phyloP scores from a whole-genome alignment of 2,329 filamentous ascomycete species.

The Knoxdaviesia capensis region DNA sequence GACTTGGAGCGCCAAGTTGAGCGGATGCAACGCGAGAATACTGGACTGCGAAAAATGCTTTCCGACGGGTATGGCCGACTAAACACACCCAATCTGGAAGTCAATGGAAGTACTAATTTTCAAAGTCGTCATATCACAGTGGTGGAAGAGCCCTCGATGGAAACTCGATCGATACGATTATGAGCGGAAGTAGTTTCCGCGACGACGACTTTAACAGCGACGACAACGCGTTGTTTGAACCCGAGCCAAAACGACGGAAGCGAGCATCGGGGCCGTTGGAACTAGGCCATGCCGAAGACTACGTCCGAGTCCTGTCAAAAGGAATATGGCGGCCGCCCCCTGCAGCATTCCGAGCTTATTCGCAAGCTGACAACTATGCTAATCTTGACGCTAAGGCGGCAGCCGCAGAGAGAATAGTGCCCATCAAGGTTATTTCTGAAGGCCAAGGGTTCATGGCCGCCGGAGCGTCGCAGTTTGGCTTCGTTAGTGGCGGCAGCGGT shows the following conservation, averaged over 20 bases:
- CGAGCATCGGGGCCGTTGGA: constrained; percentile 44
- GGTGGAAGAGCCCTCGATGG: too few species aligned
- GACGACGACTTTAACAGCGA: constrained; percentile 30
- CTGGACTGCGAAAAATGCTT: constrained; percentile 47
- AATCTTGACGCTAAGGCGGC: too few species aligned
- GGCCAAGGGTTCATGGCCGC: too few species aligned
- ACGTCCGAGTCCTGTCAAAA: constrained; percentile 51
- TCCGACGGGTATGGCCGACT: constrained; percentile 12
- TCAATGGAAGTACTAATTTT: too few species aligned
- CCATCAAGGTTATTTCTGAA: too few species aligned
- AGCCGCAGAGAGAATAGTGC: too few species aligned
- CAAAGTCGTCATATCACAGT: too few species aligned
- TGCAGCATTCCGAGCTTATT: too few species aligned
- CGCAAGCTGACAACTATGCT: too few species aligned
- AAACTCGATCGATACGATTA: too few species aligned
- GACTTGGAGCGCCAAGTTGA: constrained; percentile 86
- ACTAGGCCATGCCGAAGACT: constrained; percentile 49
- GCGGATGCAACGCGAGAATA: constrained; percentile 61
- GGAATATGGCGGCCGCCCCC: constrained; percentile 61
- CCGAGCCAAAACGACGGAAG: constrained; percentile 42
- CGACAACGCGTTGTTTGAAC: constrained; percentile 26
- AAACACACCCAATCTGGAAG: too few species aligned
- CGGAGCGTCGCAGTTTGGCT: constrained; percentile 29
- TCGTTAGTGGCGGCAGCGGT: too few species aligned
- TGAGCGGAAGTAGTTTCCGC: constrained; percentile 6